phyloP scores from a whole-genome alignment of 768 basidiomycete genomes.

The Suillus cothurnatus region DNA sequence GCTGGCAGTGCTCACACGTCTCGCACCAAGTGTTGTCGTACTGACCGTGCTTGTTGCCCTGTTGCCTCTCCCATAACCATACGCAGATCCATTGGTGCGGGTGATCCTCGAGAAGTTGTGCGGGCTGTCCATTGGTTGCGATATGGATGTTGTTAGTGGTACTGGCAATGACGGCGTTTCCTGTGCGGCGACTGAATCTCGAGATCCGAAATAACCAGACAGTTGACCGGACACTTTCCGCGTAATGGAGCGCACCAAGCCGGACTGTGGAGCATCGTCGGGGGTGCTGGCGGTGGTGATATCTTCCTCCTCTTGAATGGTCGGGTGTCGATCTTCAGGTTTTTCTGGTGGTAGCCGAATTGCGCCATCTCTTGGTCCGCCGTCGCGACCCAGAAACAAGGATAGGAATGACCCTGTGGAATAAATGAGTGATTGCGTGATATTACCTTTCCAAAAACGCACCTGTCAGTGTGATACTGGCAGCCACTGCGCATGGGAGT shows the following conservation, averaged over 20 bases:
- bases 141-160: slow-evolving; percentile 42
- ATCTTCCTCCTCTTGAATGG: slow-evolving; percentile 74
- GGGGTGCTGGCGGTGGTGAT: slow-evolving; percentile 46
- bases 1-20: slow-evolving; percentile 57
- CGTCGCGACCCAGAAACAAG: slow-evolving; percentile 89
- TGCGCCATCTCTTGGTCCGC: slow-evolving; percentile 83
- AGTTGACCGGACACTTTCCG: slow-evolving; percentile 57
- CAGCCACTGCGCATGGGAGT: slow-evolving; percentile 81
- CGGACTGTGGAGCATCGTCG: slow-evolving; percentile 39
- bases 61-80: slow-evolving; percentile 67
- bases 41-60: slow-evolving; percentile 54
- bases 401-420: slow-evolving; percentile 77
- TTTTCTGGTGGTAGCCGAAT: slow-evolving; percentile 88
- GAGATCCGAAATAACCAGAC: slow-evolving; percentile 60
- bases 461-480: slow-evolving; percentile 75
- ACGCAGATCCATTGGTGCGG: slow-evolving; percentile 74
- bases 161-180: slow-evolving; percentile 42
- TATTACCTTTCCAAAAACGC: slow-evolving; percentile 17
- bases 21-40: slow-evolving; percentile 42
- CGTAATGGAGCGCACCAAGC: slow-evolving; percentile 42
- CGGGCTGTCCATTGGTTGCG: slow-evolving; percentile 44
- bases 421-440: slow-evolving; percentile 1
- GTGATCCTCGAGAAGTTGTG: slow-evolving; percentile 57
- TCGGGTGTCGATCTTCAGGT: slow-evolving; percentile 39
- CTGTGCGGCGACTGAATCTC: slow-evolving; percentile 43